Percentiles rank a stretch among this genome's conserved stretches.
phyloP scores from a whole-genome alignment of 768 basidiomycete species.

The Leccinum broughii region DNA sequence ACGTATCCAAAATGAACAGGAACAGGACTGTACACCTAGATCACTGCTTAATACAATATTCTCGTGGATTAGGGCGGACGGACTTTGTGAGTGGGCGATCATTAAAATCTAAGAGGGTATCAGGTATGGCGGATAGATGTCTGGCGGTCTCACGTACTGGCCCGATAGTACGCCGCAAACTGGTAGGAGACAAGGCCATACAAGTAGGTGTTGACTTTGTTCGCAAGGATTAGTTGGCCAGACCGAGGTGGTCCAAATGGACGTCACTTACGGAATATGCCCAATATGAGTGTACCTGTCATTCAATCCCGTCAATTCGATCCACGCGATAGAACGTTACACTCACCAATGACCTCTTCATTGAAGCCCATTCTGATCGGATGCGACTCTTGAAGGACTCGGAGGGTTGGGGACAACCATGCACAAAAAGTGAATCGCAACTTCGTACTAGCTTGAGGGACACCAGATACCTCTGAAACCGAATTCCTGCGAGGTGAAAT shows the following conservation, averaged over 20 bases:
- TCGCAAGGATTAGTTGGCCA: neutral
- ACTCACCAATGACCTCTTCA: neutral
- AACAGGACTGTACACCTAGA: constrained; percentile 20
- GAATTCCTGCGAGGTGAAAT: too few relatives aligned
- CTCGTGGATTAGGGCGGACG: neutral
- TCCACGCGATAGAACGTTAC: neutral
- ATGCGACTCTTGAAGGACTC: neutral
- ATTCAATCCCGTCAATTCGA: neutral
- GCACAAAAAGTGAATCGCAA: too few relatives aligned
- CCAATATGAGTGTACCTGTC: neutral
- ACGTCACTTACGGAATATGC: neutral
- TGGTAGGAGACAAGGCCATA: constrained; percentile 47
- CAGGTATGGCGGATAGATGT: neutral
- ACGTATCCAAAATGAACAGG: constrained; percentile 20
- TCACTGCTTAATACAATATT: neutral
- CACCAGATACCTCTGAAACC: too few relatives aligned
- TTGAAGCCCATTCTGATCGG: neutral
- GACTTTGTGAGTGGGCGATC: constrained; percentile 15
- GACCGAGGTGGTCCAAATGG: neutral
- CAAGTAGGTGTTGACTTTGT: constrained; percentile 31
- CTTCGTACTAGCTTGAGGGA: too few relatives aligned
- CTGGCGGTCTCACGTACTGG: constrained; percentile 5
- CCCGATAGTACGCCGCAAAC: constrained; percentile 40
- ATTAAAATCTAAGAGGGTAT: constrained; percentile 13
- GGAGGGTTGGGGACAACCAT: neutral